phyloP scores from a whole-genome alignment of 306 rosid species.

The Gillenia trifoliata region DNA sequence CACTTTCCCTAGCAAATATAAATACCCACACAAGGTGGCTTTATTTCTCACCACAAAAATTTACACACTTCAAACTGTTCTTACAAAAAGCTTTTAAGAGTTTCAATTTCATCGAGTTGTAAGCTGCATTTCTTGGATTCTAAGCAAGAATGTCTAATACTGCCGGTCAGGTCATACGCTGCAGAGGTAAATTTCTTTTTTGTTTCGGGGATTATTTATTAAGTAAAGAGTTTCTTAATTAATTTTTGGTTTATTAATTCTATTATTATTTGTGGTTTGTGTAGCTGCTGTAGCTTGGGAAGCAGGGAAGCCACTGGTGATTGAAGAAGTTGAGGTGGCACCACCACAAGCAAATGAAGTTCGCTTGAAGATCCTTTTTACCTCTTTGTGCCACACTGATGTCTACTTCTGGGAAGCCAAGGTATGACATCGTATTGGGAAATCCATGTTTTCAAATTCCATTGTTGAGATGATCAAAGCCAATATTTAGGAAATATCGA shows the following conservation, averaged over 20 bases:
- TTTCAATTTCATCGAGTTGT: background rate
- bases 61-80: background rate
- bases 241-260: background rate
- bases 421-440: background rate
- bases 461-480: too few relatives aligned
- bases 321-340: slow-evolving; percentile 35
- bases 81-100: background rate
- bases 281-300: slow-evolving; percentile 40
- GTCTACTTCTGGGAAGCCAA: slow-evolving; percentile 40
- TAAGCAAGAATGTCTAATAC: slow-evolving; percentile 16
- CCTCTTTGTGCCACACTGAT: slow-evolving; percentile 31
- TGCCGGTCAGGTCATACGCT: slow-evolving; percentile 30
- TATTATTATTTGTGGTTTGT: background rate
- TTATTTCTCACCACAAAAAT: background rate
- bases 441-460: background rate
- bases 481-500: too few relatives aligned
- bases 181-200: slow-evolving; percentile 20
- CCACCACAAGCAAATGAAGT: slow-evolving; percentile 33
- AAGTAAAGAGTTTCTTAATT: background rate
- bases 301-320: slow-evolving; percentile 35
- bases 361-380: slow-evolving; percentile 30
- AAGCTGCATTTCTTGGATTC: background rate
- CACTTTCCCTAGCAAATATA: background rate
- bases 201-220: background rate
- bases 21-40: background rate